Evolutionary conservation across 2,329 filamentous ascomycete genomes (phyloP), one percentile per base, ranked within the genome.

Genomic region (Arthrobotrys sphaeroides): DNA sequence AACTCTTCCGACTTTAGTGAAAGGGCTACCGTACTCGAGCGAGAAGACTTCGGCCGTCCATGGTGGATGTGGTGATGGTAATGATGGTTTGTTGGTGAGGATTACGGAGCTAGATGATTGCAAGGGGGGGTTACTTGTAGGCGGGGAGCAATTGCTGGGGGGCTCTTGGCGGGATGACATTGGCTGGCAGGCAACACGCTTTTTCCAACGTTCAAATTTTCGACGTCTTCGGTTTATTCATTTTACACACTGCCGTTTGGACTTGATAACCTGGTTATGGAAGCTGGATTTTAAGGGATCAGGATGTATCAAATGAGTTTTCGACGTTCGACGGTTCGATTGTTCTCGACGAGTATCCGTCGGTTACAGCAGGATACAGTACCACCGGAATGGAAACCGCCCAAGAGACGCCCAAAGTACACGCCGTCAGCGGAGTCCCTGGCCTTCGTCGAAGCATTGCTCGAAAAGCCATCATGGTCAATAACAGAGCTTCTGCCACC

Each of bases 381-480:
- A 36, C n/a, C n/a, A n/a, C 33, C 53, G 13, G 31, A 51, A 2
- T 43, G 22, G 47, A 42, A 12, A 36, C 49, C 40, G 24, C 10
- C 22, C 4, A 61, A 65, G 43, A 26, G 22, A 31, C 33, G 49
- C 36, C 66, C 22, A 18, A 38, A 45, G 26, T 55, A 55, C 13
- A 55, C 31, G 22, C 72, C 72, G 9, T 69, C 72, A 9, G 12
- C 31, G 33, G 72, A 75, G 31, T 75, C 72, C 6, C n/a, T 75
- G 9, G 64, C 65, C 57, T 68, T 47, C 40, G 64, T 75, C 18
- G 38, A 20, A 7, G 28, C 24, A 1, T 84, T 91, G 65, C 88
- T 94, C 64, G 86, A 88, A 13, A 86, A 87, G 73, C 93, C 94
- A 20, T 90, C 88, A 55, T 97, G 94, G 94, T 97, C 94, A 49